Percentiles rank a stretch among this genome's conserved stretches.
Evolutionary conservation across 805 yeast genomes (phyloP).

Genomic region (Starmerella vaccinii): DNA sequence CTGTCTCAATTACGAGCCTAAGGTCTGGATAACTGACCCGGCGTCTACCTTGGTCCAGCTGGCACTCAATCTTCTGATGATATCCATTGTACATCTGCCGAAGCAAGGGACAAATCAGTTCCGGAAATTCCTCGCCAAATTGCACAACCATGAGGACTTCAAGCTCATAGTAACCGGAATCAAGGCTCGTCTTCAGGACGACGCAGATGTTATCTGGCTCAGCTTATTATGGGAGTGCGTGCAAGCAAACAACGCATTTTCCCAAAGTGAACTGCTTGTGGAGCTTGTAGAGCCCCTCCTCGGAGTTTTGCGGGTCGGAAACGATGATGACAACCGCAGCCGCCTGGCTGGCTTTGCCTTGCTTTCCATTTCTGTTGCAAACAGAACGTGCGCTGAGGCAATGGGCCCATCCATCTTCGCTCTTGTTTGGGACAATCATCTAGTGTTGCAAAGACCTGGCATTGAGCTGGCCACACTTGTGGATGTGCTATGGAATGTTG

Average conservation of each 20-base stretch:
- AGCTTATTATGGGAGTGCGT: conserved; percentile 65
- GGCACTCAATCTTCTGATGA: conserved; percentile 51
- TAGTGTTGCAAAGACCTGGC: conserved; percentile 12
- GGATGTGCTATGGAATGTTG: conserved; percentile 22
- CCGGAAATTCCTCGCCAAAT: conserved; percentile 29
- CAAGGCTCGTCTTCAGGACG: neutral
- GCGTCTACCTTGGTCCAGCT: conserved; percentile 37
- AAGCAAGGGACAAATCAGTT: conserved; percentile 26
- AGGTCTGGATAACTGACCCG: conserved; percentile 26
- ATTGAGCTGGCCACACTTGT: conserved; percentile 16
- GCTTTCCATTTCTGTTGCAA: conserved; percentile 12
- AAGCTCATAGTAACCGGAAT: conserved; percentile 22
- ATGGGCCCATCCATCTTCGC: conserved; percentile 10
- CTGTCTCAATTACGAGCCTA: conserved; percentile 30
- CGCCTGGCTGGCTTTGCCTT: conserved; percentile 16
- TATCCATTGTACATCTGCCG: conserved; percentile 59
- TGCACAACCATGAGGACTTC: conserved; percentile 31
- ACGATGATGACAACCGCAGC: conserved; percentile 1
- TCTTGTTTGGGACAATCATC: neutral
- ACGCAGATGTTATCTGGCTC: conserved; percentile 41
- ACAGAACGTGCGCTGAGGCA: conserved; percentile 8
- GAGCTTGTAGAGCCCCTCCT: conserved; percentile 28
- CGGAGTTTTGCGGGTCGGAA: conserved; percentile 10
- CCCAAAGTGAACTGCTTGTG: conserved; percentile 33
- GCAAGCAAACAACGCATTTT: conserved; percentile 52